Conservation (phyloP, 2,329 filamentous ascomycete species). For the Didymella pomorum region DNA sequence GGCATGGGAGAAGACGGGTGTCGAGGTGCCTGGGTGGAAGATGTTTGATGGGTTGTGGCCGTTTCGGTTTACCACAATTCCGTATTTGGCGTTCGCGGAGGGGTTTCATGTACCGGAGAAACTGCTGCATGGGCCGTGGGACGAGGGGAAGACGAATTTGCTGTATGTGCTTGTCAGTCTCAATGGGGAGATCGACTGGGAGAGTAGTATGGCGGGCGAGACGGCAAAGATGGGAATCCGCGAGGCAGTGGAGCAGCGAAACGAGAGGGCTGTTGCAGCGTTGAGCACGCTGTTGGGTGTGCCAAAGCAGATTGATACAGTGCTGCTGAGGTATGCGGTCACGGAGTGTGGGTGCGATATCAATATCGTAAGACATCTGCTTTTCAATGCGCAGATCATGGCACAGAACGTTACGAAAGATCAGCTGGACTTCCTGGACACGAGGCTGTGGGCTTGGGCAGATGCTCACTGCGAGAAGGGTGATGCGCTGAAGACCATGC, state of each 20-base stretch:
- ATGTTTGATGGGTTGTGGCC: constrained; percentile 44
- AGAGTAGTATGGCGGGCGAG: constrained; percentile 45
- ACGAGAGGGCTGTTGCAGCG: constrained; percentile 46
- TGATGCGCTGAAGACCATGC: constrained; percentile 40
- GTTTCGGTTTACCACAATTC: constrained; percentile 42
- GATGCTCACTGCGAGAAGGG: constrained; percentile 40
- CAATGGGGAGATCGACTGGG: constrained; percentile 48
- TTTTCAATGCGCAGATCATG: constrained; percentile 48
- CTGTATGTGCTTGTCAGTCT: constrained; percentile 48
- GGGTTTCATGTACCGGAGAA: constrained; percentile 47
- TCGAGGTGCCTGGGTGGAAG: constrained; percentile 34
- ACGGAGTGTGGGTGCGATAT: constrained; percentile 40
- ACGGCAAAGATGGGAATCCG: constrained; percentile 43
- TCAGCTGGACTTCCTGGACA: constrained; percentile 45
- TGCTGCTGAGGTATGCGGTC: constrained; percentile 41
- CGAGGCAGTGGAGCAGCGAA: constrained; percentile 37
- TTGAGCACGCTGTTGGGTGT: constrained; percentile 44
- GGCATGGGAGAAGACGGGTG: constrained; percentile 41
- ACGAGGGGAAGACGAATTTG: constrained; percentile 38
- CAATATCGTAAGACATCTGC: constrained; percentile 42
- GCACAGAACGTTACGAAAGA: constrained; percentile 26
- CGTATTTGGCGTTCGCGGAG: constrained; percentile 43
- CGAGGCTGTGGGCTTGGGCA: constrained; percentile 46
- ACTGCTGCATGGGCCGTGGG: constrained; percentile 48
- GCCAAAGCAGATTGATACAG: constrained; percentile 40